These are phyloP conservation scores for Kwoniella newhampshirensis DNA, from an alignment of 768 basidiomycete species.

Conservation along the genomic window DNA sequence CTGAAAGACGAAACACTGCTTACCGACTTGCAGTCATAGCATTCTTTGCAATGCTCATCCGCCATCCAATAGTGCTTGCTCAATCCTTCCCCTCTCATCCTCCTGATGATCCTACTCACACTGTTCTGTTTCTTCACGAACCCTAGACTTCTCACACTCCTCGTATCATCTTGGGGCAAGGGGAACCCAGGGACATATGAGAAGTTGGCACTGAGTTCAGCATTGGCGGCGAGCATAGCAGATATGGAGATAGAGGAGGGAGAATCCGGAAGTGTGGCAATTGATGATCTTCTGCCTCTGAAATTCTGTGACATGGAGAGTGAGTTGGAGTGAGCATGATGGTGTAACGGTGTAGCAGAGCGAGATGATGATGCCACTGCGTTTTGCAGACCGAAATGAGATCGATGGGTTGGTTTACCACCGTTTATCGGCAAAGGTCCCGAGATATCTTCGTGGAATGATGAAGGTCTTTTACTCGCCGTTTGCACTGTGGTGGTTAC, in stretches of 20 bases:
- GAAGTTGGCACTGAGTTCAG: conserved; percentile 41
- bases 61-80: conserved; percentile 98
- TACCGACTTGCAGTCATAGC: conserved; percentile 89
- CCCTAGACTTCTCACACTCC: conserved; percentile 62
- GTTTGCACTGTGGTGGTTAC: conserved; percentile 43
- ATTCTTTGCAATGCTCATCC: conserved; percentile 91
- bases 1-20: conserved; percentile 4
- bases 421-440: conserved; percentile 4
- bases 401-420: conserved; percentile 8
- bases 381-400: conserved; percentile 13
- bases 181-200: conserved; percentile 80
- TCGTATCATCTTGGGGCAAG: conserved; percentile 76
- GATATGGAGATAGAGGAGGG: conserved; percentile 45
- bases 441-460: no score
- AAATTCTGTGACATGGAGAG: conserved; percentile 12
- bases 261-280: conserved; percentile 45
- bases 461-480: background rate
- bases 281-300: conserved; percentile 36
- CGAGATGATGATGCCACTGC: conserved; percentile 22
- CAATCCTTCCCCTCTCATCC: conserved; percentile 84
- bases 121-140: conserved; percentile 68
- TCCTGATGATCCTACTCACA: conserved; percentile 85
- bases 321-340: conserved; percentile 31
- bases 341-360: conserved; percentile 21
- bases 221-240: conserved; percentile 44